Evolutionary conservation across 2,329 filamentous ascomycete genomes (phyloP).

Genomic region (Alternaria solani): DNA sequence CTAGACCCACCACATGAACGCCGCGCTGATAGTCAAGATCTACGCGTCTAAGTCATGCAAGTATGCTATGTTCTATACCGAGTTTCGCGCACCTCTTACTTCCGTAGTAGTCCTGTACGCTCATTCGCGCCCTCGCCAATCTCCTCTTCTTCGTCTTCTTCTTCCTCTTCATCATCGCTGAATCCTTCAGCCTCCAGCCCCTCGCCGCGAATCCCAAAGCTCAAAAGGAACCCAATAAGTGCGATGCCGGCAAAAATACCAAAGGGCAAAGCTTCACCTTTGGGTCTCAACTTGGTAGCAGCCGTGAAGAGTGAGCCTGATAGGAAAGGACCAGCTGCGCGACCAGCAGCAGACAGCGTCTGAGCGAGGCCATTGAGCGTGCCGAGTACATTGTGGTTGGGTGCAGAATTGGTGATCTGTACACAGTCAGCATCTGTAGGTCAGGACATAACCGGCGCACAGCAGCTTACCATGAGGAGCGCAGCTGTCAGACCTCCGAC

Average conservation of each 20-base stretch:
- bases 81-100: slow-evolving; percentile 18
- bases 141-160: slow-evolving; percentile 39
- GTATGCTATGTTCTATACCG: slow-evolving; percentile 2
- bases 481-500: slow-evolving; percentile 91
- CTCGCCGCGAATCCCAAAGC: slow-evolving; percentile 76
- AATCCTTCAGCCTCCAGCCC: slow-evolving; percentile 67
- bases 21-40: slow-evolving; percentile 21
- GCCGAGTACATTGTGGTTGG: slow-evolving; percentile 83
- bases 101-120: slow-evolving; percentile 42
- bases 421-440: background rate
- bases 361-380: slow-evolving; percentile 94
- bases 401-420: slow-evolving; percentile 91
- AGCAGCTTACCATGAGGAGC: slow-evolving; percentile 76
- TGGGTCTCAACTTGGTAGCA: slow-evolving; percentile 74
- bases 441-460: background rate
- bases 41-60: slow-evolving; percentile 12
- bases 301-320: slow-evolving; percentile 87
- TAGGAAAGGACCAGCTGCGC: slow-evolving; percentile 86
- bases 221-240: slow-evolving; percentile 79
- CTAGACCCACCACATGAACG: slow-evolving; percentile 14
- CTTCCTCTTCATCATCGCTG: slow-evolving; percentile 50
- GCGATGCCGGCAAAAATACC: slow-evolving; percentile 85
- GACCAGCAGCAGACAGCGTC: slow-evolving; percentile 87
- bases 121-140: slow-evolving; percentile 34
- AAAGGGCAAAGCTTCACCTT: slow-evolving; percentile 86